These are phyloP conservation scores for Oryza rufipogon DNA, from an alignment of 176 grass and related monocot species.

Conservation along the genomic window DNA sequence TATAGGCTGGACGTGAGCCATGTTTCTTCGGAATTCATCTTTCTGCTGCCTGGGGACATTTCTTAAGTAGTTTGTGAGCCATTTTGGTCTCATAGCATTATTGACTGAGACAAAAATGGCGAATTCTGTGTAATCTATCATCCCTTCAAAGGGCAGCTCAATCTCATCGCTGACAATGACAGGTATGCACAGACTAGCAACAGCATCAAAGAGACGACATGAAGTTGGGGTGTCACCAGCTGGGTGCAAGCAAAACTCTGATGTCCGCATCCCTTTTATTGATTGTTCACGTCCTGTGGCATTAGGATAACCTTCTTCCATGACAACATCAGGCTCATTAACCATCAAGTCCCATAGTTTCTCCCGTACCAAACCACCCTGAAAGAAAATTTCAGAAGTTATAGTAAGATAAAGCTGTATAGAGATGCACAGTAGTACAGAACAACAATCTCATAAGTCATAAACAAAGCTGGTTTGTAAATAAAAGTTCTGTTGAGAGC, in stretches of 20 bases:
- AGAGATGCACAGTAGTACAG: neutral
- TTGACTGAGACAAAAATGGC: constrained; percentile 65
- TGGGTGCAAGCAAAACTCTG: constrained; percentile 86
- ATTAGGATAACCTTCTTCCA: constrained; percentile 97
- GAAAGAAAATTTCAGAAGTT: constrained; percentile 22
- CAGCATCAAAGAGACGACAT: constrained; percentile 80
- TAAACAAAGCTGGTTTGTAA: neutral
- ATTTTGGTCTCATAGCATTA: constrained; percentile 60
- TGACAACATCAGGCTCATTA: constrained; percentile 71
- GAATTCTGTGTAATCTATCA: constrained; percentile 78
- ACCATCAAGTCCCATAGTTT: constrained; percentile 84
- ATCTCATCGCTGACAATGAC: constrained; percentile 81
- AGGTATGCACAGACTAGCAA: constrained; percentile 88
- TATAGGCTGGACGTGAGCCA: constrained; percentile 56
- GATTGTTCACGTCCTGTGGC: constrained; percentile 81
- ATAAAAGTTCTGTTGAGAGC: neutral
- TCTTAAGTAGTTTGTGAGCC: constrained; percentile 61
- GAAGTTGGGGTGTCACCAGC: constrained; percentile 90
- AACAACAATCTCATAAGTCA: neutral
- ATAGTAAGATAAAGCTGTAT: neutral
- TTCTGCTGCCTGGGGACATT: constrained; percentile 60
- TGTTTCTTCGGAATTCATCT: constrained; percentile 60
- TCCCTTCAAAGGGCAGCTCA: constrained; percentile 85
- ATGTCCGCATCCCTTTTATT: constrained; percentile 76
- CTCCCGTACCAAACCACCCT: constrained; percentile 91